Conservation (phyloP, 441 rosid genomes). For the Theobroma grandiflorum region DNA sequence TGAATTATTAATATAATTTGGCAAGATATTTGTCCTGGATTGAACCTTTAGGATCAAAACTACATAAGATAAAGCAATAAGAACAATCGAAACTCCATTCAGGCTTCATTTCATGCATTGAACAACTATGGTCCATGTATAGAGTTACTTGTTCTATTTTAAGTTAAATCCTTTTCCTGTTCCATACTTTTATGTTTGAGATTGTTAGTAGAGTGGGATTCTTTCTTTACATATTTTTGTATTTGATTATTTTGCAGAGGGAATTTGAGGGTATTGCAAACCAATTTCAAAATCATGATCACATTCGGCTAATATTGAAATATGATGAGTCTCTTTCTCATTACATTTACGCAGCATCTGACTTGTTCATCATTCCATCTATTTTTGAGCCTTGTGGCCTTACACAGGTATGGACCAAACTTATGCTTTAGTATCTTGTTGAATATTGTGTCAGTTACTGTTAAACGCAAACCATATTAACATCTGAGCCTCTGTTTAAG, state of each 20-base stretch:
- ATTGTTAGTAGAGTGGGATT: neutral
- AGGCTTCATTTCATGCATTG: neutral
- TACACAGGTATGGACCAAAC: constrained; percentile 72
- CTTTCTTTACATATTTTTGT: neutral
- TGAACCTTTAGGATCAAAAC: neutral
- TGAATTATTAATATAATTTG: neutral
- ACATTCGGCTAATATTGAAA: constrained; percentile 78
- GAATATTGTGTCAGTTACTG: neutral
- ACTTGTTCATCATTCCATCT: constrained; percentile 93
- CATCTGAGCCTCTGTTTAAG: neutral
- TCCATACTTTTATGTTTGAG: neutral
- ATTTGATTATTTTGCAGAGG: constrained; percentile 51
- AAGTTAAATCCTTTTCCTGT: neutral
- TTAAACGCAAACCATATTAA: neutral
- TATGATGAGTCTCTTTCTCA: constrained; percentile 92
- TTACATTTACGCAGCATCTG: constrained; percentile 86
- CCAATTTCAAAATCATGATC: constrained; percentile 71
- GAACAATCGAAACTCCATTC: neutral
- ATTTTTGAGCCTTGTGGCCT: constrained; percentile 99
- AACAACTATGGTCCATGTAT: neutral
- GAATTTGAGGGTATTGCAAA: constrained; percentile 90
- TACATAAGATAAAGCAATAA: neutral
- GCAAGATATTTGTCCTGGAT: neutral
- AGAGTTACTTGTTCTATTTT: neutral
- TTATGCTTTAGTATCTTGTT: constrained; percentile 25